Conservation (phyloP, 306 rosid genomes). For the Leucaena leucocephala region DNA sequence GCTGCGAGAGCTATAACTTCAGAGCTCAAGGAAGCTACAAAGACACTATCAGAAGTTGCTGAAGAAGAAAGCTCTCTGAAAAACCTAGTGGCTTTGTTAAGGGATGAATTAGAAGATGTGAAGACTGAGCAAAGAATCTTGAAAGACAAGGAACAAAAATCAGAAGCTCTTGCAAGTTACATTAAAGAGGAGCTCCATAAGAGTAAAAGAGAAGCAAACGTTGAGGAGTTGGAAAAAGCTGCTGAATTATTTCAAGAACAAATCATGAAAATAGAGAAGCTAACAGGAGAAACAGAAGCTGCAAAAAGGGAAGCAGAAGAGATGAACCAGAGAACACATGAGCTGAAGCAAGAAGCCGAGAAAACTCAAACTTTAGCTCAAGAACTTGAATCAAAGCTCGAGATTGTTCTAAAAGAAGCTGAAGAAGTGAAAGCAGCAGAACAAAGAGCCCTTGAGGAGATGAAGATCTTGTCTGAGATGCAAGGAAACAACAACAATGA, state of each 20-base stretch:
- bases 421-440: constrained; percentile 71
- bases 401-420: constrained; percentile 49
- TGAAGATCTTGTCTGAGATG: constrained; percentile 53
- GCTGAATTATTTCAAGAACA: constrained; percentile 25
- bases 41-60: constrained; percentile 54
- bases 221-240: constrained; percentile 17
- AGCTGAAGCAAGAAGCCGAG: constrained; percentile 58
- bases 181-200: constrained; percentile 36
- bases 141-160: constrained; percentile 44
- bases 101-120: constrained; percentile 61
- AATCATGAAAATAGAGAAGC: constrained; percentile 42
- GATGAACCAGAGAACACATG: constrained; percentile 44
- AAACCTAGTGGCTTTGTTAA: constrained; percentile 47
- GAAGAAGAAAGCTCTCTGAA: constrained; percentile 69
- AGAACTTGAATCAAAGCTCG: constrained; percentile 57
- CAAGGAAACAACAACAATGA: background rate
- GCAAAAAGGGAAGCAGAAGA: constrained; percentile 57
- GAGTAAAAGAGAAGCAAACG: constrained; percentile 34
- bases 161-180: constrained; percentile 44
- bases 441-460: constrained; percentile 55
- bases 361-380: constrained; percentile 34
- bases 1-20: constrained; percentile 48
- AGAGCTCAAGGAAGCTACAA: constrained; percentile 71
- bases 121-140: constrained; percentile 51
- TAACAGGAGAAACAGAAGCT: constrained; percentile 48